Evolutionary conservation across 1,284 basidiomycete genomes (phyloP), one percentile per base, ranked within the genome.

Genomic region (Cutaneotrichosporon sp.): DNA sequence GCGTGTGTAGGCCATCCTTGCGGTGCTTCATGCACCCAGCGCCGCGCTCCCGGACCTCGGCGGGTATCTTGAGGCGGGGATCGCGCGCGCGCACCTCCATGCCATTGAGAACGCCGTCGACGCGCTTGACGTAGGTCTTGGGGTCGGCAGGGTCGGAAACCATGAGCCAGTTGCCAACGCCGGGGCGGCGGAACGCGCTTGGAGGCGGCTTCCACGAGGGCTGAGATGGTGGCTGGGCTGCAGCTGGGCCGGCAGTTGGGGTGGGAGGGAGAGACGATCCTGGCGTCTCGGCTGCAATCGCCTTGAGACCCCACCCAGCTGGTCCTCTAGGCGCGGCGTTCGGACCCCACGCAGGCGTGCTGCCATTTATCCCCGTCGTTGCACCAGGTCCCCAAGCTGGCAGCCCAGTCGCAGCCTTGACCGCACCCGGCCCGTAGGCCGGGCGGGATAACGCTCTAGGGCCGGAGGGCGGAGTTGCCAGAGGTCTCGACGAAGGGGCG

Each of bases 21-120:
- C 76, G 64, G 33, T 69, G 60, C 64, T 74, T 75, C 60, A 65
- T 61, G 38, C 58, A 67, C 1, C 77, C 75, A 42, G 62, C 59
- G 1, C 75, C 75, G 18, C 62, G 63, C 24, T 61, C 50, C 34
- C 69, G 62, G 27, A 69, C 64, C 31, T 70, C 70, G 18, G 20
- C 22, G n/a, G 56, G 56, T 11, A 73, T 61, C 29, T 59, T 64
- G 38, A 67, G 43, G 22, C 78, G 66, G 3, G 76, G 74, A 61
- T 80, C 78, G 20, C 45, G 34, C 0, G 71, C 67, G 20, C 62
- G 55, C 11, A 70, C 69, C 24, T 66, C 60, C 31, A 68, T 54
- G 6, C 69, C 73, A 34, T 72, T 61, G 34, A 60, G 57, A 22
- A 67, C 64, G 22, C 77, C 78, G 38, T 79, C 78, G 6, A 67